Base-by-base conservation (phyloP, 2,329 filamentous ascomycete species). In the Orbilia blumenaviensis region DNA sequence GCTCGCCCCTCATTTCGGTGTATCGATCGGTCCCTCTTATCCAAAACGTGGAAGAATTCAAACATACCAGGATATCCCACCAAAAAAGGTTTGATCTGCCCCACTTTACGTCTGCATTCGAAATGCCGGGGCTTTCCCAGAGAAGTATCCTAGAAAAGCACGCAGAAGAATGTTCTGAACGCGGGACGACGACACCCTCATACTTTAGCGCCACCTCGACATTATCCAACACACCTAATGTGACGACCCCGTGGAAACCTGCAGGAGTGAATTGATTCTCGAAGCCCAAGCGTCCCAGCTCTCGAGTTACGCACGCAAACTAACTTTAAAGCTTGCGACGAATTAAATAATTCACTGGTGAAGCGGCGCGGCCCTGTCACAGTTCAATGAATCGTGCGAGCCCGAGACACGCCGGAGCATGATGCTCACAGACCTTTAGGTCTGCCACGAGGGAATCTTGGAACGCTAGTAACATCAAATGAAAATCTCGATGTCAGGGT, bases 31-130 rank as follows among this genome's bases (percentile, higher is more conserved):
- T 25, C n/a, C 9, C 29, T 36, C 50, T 52, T 54, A 66, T 66
- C 61, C 62, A 66, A 74, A 74, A 74, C 69, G 61, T 74, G 69
- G 62, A 66, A 66, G 50, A 74, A 74, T 74, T 62, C 61, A 61
- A 66, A 38, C 60, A 54, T 21, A 29, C 66, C 29, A 41, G 66
- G 66, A 27, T 42, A 32, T 50, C 42, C 34, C 18, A 38, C 46
- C 21, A 50, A 41, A 71, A 29, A 48, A 21, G 41, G 34, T 29
- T 23, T 50, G 56, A 71, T 32, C 46, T 14, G 52, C 68, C 61
- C 68, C 68, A 66, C 68, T 60, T 50, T 52, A 50, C 41, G 52
- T 60, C 61, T 66, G 32, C 41, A 36, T 61, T 50, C 52, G 52
- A 62, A 50, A 41, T 32, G 25, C 50, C 41, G 18, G 44, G 42